Conservation (phyloP, 208 protist genomes). For the Acanthamoeba rhysodes region DNA sequence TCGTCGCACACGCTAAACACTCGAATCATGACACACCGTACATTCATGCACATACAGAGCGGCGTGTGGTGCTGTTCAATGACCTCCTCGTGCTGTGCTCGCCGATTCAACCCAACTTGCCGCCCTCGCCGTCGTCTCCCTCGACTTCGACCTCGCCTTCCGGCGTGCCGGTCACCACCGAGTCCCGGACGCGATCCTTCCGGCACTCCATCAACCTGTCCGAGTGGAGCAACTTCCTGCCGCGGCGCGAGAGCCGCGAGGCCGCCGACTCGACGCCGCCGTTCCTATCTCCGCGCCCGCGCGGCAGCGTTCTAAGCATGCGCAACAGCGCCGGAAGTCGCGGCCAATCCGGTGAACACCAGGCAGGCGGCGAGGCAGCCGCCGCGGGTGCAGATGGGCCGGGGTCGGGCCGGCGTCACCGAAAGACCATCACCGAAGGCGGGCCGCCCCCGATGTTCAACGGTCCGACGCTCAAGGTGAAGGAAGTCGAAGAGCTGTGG, state of each 20-base stretch:
- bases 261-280: background rate
- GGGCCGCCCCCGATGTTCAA: background rate
- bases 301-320: background rate
- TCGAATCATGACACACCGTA: too few species aligned
- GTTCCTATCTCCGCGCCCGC: constrained; percentile 5
- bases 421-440: constrained; percentile 4
- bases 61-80: constrained; percentile 44
- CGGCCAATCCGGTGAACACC: background rate
- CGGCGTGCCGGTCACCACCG: background rate
- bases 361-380: background rate
- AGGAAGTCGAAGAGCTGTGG: constrained; percentile 59
- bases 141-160: background rate
- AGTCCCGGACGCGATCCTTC: constrained; percentile 25
- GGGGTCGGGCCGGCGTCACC: constrained; percentile 6
- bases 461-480: constrained; percentile 11
- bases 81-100: constrained; percentile 53
- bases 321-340: background rate
- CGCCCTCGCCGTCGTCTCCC: background rate
- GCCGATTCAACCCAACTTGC: background rate
- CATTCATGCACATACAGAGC: background rate
- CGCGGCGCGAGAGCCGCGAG: constrained; percentile 42
- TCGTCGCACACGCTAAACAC: too few species aligned
- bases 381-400: background rate
- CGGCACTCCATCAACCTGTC: constrained; percentile 61
- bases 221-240: constrained; percentile 54